phyloP scores from a whole-genome alignment of 495 filamentous ascomycete genomes.

The Daldinia caldariorum region DNA sequence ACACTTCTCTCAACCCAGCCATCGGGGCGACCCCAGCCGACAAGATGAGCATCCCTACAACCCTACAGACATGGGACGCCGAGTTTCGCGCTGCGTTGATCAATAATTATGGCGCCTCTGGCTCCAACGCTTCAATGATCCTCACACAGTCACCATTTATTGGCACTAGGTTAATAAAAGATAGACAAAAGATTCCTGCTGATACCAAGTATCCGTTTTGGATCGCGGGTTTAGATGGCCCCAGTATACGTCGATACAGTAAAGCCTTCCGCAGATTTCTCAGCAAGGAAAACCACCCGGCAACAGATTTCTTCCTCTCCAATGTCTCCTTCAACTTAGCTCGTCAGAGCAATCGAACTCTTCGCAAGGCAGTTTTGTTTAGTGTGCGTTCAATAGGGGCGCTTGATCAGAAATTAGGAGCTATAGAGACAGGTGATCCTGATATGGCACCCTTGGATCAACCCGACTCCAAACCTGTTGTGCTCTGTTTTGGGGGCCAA shows the following conservation, averaged over 20 bases:
- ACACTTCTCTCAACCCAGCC: conserved; percentile 53
- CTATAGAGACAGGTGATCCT: conserved; percentile 25
- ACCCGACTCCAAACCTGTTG: conserved; percentile 48
- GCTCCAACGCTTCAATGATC: conserved; percentile 60
- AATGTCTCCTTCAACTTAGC: conserved; percentile 55
- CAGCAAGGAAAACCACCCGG: conserved; percentile 26
- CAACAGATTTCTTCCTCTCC: conserved; percentile 28
- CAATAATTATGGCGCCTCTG: conserved; percentile 64
- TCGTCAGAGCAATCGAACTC: conserved; percentile 50
- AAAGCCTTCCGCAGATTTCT: conserved; percentile 33
- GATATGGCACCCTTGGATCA: conserved; percentile 9
- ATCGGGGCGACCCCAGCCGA: conserved; percentile 46
- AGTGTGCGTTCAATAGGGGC: conserved; percentile 47
- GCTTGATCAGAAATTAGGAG: conserved; percentile 47
- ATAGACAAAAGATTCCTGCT: conserved; percentile 16
- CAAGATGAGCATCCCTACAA: conserved; percentile 52
- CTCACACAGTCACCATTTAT: conserved; percentile 50
- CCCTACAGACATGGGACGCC: conserved; percentile 48
- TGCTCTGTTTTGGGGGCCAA: conserved; percentile 67
- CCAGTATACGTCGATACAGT: conserved; percentile 30
- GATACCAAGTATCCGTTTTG: conserved; percentile 46
- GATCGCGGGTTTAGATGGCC: conserved; percentile 48
- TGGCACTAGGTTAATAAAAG: conserved; percentile 35
- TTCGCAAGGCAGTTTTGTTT: conserved; percentile 49
- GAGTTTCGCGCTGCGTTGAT: conserved; percentile 55